Conservation (phyloP, 208 protist genomes). For the Phytomonas francai region DNA sequence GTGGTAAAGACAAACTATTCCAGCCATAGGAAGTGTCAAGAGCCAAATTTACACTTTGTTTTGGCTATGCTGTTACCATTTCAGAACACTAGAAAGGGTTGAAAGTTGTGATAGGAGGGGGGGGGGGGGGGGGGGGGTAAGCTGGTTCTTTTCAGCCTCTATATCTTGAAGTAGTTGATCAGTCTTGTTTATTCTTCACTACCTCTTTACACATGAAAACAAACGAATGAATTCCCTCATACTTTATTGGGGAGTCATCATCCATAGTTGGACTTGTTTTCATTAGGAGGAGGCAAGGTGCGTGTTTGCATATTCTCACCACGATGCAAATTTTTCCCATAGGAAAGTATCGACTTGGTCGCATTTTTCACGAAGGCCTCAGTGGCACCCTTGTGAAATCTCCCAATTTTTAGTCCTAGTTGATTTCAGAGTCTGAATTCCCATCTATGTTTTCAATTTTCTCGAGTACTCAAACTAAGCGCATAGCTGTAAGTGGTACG, state of each 20-base stretch:
- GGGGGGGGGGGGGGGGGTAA: too few species aligned
- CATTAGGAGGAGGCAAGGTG: constrained; percentile 11
- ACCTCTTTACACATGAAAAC: constrained; percentile 26
- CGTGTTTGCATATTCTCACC: constrained; percentile 56
- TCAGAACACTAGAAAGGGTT: background rate
- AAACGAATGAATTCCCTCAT: constrained; percentile 12
- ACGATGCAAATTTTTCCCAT: constrained; percentile 70
- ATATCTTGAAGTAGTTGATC: background rate
- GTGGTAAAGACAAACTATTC: background rate
- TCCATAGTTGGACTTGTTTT: constrained; percentile 65
- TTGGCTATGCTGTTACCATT: background rate
- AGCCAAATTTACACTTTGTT: background rate
- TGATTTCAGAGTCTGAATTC: constrained; percentile 54
- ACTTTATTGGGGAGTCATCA: constrained; percentile 61
- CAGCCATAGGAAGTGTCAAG: background rate
- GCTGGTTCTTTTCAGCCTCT: background rate
- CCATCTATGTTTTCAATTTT: constrained; percentile 19
- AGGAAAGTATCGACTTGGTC: constrained; percentile 68
- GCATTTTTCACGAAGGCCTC: constrained; percentile 45
- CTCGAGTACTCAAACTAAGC: background rate
- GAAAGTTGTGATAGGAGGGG: background rate
- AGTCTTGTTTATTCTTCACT: constrained; percentile 16
- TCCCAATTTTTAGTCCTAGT: constrained; percentile 26
- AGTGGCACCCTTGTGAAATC: constrained; percentile 58
- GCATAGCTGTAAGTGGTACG: background rate